A percentile compares a stretch with the other conserved stretches of the same genome.
Evolutionary conservation across 768 basidiomycete genomes (phyloP).

Genomic region (button mushroom (Agaricus bisporus)): DNA sequence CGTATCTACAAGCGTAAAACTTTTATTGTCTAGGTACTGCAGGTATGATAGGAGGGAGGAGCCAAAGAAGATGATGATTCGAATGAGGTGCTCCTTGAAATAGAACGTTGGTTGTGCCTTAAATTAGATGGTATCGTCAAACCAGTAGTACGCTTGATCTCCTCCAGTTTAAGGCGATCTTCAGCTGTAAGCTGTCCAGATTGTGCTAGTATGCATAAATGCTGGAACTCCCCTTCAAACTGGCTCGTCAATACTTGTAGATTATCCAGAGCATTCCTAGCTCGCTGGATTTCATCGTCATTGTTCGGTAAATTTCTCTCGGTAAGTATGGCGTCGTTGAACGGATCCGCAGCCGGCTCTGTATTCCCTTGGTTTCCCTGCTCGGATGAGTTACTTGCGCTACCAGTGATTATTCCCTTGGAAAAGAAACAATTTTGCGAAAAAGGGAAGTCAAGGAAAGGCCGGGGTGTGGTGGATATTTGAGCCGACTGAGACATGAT

Average conservation of each 20-base stretch:
- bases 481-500: not conserved
- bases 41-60: no score
- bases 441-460: not conserved
- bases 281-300: not conserved
- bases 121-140: not conserved
- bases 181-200: not conserved
- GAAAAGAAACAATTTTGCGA: not conserved
- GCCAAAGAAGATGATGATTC: no score
- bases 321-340: not conserved
- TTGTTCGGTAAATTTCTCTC: not conserved
- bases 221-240: not conserved
- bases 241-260: not conserved
- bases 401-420: no score
- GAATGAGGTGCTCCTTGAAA: no score
- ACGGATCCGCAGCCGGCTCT: not conserved
- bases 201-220: not conserved
- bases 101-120: not conserved
- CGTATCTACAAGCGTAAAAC: no score
- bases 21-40: no score
- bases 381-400: not conserved
- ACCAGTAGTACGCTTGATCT: constrained; percentile 1
- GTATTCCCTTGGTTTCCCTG: not conserved
- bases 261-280: not conserved
- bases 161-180: not conserved
- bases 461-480: not conserved